These are phyloP conservation scores for Candida ovalis DNA, from an alignment of 805 yeast genomes.

Conservation along the genomic window DNA sequence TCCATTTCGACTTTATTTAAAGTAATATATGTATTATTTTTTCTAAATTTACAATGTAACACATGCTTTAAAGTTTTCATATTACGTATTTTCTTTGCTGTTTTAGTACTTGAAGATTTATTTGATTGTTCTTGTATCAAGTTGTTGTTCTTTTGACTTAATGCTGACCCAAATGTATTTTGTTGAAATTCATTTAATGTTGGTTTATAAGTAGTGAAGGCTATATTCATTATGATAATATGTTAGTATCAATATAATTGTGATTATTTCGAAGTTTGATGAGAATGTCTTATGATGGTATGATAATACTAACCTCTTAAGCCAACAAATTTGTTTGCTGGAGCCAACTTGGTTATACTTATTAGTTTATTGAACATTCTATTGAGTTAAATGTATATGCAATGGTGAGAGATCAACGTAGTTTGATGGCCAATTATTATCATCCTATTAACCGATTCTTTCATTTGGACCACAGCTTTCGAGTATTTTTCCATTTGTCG, in stretches of 20 bases:
- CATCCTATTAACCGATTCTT: no score
- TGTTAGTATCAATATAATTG: slow-evolving; percentile 3
- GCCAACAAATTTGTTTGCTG: background rate
- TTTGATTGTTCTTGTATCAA: slow-evolving; percentile 6
- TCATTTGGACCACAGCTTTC: no score
- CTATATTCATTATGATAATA: background rate
- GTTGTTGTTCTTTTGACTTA: slow-evolving; percentile 13
- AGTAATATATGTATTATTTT: slow-evolving; percentile 80
- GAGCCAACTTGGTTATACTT: background rate
- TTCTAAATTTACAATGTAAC: slow-evolving; percentile 70
- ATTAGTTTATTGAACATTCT: background rate
- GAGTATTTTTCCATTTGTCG: no score
- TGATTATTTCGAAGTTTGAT: background rate
- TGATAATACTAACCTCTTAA: slow-evolving; percentile 1
- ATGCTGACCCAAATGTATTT: slow-evolving; percentile 28
- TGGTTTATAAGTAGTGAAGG: slow-evolving; percentile 1
- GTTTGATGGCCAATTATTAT: background rate
- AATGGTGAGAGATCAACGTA: background rate
- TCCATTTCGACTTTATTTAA: slow-evolving; percentile 70
- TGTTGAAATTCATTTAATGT: slow-evolving; percentile 1
- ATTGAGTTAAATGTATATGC: background rate
- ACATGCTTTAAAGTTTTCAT: slow-evolving; percentile 55
- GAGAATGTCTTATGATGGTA: background rate
- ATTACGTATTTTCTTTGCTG: slow-evolving; percentile 12
- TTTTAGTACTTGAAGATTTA: slow-evolving; percentile 1